Conservation (phyloP, 495 filamentous ascomycete species). For the Lasiosphaeria hispida region DNA sequence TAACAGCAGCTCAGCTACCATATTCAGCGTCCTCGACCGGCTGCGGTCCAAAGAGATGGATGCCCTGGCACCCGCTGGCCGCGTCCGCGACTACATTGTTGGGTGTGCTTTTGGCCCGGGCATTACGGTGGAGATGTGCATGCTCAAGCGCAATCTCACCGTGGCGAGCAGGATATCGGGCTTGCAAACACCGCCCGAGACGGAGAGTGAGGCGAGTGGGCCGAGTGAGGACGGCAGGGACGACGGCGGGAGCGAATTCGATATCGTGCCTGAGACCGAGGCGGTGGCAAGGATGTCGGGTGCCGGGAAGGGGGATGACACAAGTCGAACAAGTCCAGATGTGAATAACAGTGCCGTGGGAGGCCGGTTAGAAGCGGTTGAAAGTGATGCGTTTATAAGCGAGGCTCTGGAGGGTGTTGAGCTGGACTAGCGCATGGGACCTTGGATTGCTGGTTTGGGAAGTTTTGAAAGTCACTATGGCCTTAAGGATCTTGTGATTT, state of each 20-base stretch:
- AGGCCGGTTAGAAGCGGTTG: slow-evolving; percentile 17
- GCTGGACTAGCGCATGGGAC: slow-evolving; percentile 33
- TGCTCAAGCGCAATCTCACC: slow-evolving; percentile 47
- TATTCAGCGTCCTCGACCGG: slow-evolving; percentile 59
- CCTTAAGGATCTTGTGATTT: neutral
- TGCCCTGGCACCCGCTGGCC: slow-evolving; percentile 41
- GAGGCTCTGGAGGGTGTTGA: slow-evolving; percentile 46
- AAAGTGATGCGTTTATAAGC: slow-evolving; percentile 36
- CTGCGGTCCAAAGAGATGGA: slow-evolving; percentile 59
- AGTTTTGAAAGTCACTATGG: neutral
- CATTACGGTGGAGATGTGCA: slow-evolving; percentile 61
- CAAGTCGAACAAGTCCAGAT: neutral
- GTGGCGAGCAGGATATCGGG: slow-evolving; percentile 16
- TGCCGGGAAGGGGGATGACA: neutral
- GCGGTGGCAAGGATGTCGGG: slow-evolving; percentile 4
- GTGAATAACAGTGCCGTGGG: neutral
- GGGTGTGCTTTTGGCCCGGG: slow-evolving; percentile 66
- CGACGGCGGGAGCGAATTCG: slow-evolving; percentile 22
- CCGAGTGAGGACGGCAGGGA: slow-evolving; percentile 34
- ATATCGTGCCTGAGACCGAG: slow-evolving; percentile 9
- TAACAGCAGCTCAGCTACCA: slow-evolving; percentile 60
- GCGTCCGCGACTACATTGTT: slow-evolving; percentile 54
- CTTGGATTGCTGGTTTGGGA: neutral
- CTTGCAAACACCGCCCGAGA: slow-evolving; percentile 45
- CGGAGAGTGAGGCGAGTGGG: slow-evolving; percentile 40